These are phyloP conservation scores for Dactylorhiza incarnata DNA, from an alignment of 106 monocot species.

Conservation along the genomic window DNA sequence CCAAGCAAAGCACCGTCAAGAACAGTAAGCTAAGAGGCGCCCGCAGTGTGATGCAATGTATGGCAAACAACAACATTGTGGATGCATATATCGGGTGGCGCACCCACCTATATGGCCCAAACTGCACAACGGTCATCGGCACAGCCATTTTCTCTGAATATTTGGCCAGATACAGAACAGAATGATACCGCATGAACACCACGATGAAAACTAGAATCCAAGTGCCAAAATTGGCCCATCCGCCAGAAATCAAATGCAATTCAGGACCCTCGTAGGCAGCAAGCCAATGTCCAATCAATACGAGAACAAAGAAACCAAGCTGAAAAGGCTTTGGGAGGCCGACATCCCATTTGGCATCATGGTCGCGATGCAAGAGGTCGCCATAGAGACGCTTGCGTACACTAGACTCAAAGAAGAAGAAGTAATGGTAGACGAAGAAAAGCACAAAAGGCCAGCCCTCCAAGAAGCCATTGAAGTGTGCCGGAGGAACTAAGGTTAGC, in stretches of 20 bases:
- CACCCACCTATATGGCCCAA: constrained; percentile 74
- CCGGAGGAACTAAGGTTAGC: constrained; percentile 67
- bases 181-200: constrained; percentile 65
- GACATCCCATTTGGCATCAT: constrained; percentile 72
- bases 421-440: constrained; percentile 82
- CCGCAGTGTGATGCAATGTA: constrained; percentile 45
- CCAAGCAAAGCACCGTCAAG: constrained; percentile 32
- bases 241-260: constrained; percentile 53
- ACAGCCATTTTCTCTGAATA: constrained; percentile 67
- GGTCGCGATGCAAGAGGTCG: constrained; percentile 41
- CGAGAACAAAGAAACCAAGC: constrained; percentile 28
- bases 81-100: constrained; percentile 75
- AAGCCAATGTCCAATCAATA: constrained; percentile 55
- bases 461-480: constrained; percentile 67
- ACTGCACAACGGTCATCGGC: constrained; percentile 61
- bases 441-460: constrained; percentile 76
- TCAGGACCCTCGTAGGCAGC: constrained; percentile 60
- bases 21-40: constrained; percentile 53
- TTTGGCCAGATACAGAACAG: constrained; percentile 52
- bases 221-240: constrained; percentile 48
- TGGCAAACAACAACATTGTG: constrained; percentile 50
- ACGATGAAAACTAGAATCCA: constrained; percentile 44
- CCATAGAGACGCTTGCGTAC: constrained; percentile 66
- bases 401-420: constrained; percentile 81
- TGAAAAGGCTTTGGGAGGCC: constrained; percentile 19